Percentiles rank a stretch among this genome's conserved stretches.
These are phyloP conservation scores for Ichthyophthirius multifiliis DNA, from an alignment of 169 alveolate genomes.

Conservation along the genomic window DNA sequence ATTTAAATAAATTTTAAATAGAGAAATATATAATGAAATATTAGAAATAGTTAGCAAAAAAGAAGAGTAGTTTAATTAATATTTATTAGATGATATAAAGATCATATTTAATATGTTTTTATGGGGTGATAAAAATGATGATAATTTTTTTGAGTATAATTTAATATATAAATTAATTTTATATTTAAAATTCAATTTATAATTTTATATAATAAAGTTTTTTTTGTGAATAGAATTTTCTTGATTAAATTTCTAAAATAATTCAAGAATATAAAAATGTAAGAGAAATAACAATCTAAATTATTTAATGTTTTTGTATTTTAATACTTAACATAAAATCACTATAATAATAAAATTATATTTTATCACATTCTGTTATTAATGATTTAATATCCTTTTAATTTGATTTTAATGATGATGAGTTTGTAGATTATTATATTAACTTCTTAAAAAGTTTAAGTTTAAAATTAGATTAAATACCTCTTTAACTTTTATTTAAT, in stretches of 20 bases:
- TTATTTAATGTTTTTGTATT: constrained; percentile 47
- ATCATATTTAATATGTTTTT: neutral
- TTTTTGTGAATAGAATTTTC: constrained; percentile 42
- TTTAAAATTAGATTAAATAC: constrained; percentile 35
- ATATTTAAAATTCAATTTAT: neutral
- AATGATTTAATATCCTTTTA: constrained; percentile 45
- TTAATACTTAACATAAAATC: constrained; percentile 48
- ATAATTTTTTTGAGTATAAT: constrained; percentile 27
- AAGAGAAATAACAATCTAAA: constrained; percentile 50
- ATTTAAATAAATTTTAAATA: too few relatives aligned
- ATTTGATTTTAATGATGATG: constrained; percentile 56
- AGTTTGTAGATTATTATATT: constrained; percentile 51
- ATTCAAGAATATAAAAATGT: constrained; percentile 19
- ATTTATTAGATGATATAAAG: neutral
- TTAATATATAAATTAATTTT: neutral
- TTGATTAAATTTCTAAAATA: constrained; percentile 20
- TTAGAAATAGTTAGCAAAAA: neutral
- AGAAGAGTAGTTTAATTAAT: neutral
- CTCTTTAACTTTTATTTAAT: constrained; percentile 17
- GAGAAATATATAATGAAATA: neutral
- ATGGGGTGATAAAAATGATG: constrained; percentile 45
- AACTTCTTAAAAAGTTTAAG: constrained; percentile 55
- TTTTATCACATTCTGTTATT: constrained; percentile 47
- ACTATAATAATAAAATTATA: constrained; percentile 26
- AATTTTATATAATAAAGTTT: neutral